phyloP scores from a whole-genome alignment of 2,329 filamentous ascomycete genomes.

The Aspergillus piperis region DNA sequence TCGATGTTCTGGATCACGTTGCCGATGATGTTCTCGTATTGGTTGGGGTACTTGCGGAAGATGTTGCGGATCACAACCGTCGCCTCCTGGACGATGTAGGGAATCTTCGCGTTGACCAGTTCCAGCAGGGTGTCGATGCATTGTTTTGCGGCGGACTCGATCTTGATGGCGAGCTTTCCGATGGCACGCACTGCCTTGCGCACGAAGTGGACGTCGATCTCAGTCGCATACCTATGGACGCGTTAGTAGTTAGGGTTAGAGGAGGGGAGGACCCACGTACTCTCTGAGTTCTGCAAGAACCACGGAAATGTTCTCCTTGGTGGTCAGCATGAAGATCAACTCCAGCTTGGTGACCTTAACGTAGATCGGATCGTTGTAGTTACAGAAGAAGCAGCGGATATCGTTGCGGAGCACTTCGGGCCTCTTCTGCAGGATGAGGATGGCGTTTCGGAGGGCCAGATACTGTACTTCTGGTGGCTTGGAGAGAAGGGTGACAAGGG shows the following conservation, averaged over 20 bases:
- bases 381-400: constrained; percentile 98
- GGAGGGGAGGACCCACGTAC: constrained; percentile 47
- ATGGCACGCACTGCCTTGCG: constrained; percentile 97
- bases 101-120: constrained; percentile 94
- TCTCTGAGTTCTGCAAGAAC: constrained; percentile 92
- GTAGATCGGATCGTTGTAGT: constrained; percentile 99
- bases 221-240: constrained; percentile 71
- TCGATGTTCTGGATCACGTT: constrained; percentile 95
- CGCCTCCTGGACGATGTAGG: constrained; percentile 97
- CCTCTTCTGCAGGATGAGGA: constrained; percentile 87
- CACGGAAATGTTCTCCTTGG: constrained; percentile 90
- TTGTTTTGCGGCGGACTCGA: constrained; percentile 84
- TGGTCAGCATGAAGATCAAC: constrained; percentile 98
- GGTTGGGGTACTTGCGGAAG: constrained; percentile 97
- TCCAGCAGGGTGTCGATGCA: constrained; percentile 94
- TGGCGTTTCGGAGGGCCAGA: constrained; percentile 85
- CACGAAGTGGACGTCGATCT: constrained; percentile 98
- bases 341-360: constrained; percentile 99
- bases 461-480: constrained; percentile 99
- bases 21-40: constrained; percentile 96
- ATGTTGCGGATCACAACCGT: constrained; percentile 99
- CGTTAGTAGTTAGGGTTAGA: constrained; percentile 9
- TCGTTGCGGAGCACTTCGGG: constrained; percentile 95
- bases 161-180: constrained; percentile 97
- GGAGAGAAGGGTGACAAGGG: constrained; percentile 88